Base-by-base conservation (phyloP, 306 rosid genomes). In the Acacia melanoxylon region DNA sequence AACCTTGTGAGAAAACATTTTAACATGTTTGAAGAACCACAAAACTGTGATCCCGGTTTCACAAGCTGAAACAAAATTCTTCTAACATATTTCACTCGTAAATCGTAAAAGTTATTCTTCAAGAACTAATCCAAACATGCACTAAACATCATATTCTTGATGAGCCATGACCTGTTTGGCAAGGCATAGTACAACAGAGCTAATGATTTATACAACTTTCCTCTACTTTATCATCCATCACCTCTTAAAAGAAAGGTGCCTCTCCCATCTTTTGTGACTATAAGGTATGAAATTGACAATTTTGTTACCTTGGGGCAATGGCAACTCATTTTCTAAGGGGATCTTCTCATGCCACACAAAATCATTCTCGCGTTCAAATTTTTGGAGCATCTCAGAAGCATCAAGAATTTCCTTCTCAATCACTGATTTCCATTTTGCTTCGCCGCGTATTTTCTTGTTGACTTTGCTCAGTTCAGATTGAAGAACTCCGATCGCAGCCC, bases 401-500 rank as follows among this genome's bases (percentile, higher is more conserved):
- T 59, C 86, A 19, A 83, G 74, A 49, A 82, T 89, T 80, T 93
- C 92, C 81, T 80, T 74, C 67, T 40, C 78, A 61, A 89, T 80
- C 54, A 78, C 74, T 20, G 87, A 70, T 81, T 80, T 91, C 97
- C 92, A 90, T 12, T 88, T 29, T 25, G 87, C 89, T 72, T 86
- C 89, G 3, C 85, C 69, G 1, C 92, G 89, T 22, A 83, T 66
- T 68, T 86, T 86, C 86, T 70, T 89, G 61, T 83, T 83, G 4
- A 37, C 90, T 29, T 84, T 68, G 58, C 25, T 16, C 87, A 93
- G 59, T 48, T 88, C 89, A 59, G 29, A 46, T 79, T 73, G 76
- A 83, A 91, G 93, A 82, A 93, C 84, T 75, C 89, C 98, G 72
- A 93, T 73, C 7, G 94, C 89, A 73, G 80, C 86, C 74, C 97